phyloP scores from a whole-genome alignment of 2,329 filamentous ascomycete species.

The Aspergillus sclerotialis region DNA sequence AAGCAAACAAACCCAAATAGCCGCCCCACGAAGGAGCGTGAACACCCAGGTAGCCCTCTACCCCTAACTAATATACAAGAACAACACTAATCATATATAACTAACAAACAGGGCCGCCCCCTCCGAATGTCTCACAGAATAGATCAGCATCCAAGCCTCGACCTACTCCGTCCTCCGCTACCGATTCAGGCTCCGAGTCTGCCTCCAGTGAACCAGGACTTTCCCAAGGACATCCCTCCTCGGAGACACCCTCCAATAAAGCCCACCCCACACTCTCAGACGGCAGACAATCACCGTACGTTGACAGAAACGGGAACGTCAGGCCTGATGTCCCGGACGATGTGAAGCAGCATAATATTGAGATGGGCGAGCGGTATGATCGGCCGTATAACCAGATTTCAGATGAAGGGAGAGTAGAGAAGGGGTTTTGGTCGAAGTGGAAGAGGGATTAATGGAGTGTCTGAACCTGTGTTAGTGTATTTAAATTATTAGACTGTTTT shows the following conservation, averaged over 20 bases:
- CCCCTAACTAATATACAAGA: background rate
- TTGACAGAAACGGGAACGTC: slow-evolving; percentile 20
- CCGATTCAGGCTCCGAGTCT: slow-evolving; percentile 3
- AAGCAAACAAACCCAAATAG: background rate
- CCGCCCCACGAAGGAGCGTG: background rate
- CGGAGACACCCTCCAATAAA: slow-evolving; percentile 25
- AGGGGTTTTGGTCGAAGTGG: slow-evolving; percentile 6
- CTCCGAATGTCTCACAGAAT: slow-evolving; percentile 12
- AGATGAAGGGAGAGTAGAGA: slow-evolving; percentile 17
- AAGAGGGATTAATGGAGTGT: background rate
- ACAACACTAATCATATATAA: slow-evolving; percentile 1
- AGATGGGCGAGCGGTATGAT: slow-evolving; percentile 26
- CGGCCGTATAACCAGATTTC: slow-evolving; percentile 24
- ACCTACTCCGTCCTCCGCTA: slow-evolving; percentile 1
- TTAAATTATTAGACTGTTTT: background rate
- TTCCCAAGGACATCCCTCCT: slow-evolving; percentile 3
- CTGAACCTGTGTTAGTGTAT: background rate
- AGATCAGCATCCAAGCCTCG: slow-evolving; percentile 1
- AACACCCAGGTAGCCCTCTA: background rate
- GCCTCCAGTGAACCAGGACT: background rate
- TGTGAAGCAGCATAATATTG: slow-evolving; percentile 28
- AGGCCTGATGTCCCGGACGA: slow-evolving; percentile 23
- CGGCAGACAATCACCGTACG: slow-evolving; percentile 21
- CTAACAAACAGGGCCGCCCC: slow-evolving; percentile 11
- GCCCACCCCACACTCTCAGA: slow-evolving; percentile 26